Evolutionary conservation across 768 basidiomycete genomes (phyloP), one percentile per base, ranked within the genome.

Genomic region (Tulasnella sp.): DNA sequence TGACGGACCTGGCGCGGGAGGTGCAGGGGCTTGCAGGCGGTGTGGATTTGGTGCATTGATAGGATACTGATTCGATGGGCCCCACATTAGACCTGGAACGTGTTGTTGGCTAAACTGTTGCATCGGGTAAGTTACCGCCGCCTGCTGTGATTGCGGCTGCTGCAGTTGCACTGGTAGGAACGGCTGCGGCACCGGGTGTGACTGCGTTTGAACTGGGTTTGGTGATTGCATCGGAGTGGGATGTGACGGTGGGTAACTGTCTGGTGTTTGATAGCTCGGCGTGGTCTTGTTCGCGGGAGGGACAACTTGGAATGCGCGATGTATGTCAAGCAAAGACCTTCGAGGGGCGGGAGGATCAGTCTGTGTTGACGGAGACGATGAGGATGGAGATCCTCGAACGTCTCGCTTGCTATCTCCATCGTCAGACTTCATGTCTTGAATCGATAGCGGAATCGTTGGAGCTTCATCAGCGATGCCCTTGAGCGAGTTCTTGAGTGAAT

Each of bases 341-440:
- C 46, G 29, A 15, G 57, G 49, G 21, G 42, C 43, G 19, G 54
- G 42, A 38, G 48, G 48, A 0, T 59, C 48, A 9, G 21, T 27
- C 48, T 17, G 24, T 2, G 57, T 24, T 5, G 54, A 45, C 5
- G 25, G 22, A 2, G 29, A 22, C 25, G 45, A n/a, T 15, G 54
- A 21, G 44, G 42, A 38, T 25, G 43, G 3, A 11, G 41, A 15
- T 21, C 29, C 43, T 44, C 15, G 34, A 38, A 7, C 15, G 24
- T 56, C 42, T 27, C 17, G 7, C 25, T 56, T 56, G 8, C 27
- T 41, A 51, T 82, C 83, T 19, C 86, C 88, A 64, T 86, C 87
- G 67, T 90, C 88, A 10, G 87, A 86, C 68, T 90, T 91, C 53
- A 89, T 84, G 58, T 92, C 89, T 66, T 86, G 87, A 31, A 91